Percentiles rank a stretch among this genome's conserved stretches.
These are phyloP conservation scores for Blastomyces silverae DNA, from an alignment of 2,329 filamentous ascomycete species.

Conservation along the genomic window DNA sequence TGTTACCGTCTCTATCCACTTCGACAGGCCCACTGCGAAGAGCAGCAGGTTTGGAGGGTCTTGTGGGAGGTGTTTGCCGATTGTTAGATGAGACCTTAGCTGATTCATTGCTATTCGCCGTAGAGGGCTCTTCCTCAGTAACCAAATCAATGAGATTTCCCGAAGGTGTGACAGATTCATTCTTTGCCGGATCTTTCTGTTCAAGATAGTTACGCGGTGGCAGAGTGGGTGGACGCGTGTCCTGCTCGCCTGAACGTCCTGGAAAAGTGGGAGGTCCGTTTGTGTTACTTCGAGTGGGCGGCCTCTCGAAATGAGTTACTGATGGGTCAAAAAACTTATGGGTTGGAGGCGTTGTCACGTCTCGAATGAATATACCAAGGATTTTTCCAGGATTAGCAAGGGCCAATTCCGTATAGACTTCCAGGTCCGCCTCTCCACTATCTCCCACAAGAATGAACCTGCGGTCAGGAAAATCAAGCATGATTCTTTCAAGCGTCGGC, in stretches of 20 bases:
- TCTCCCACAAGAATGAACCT: slow-evolving; percentile 90
- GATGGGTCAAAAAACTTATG: slow-evolving; percentile 72
- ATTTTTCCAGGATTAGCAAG: slow-evolving; percentile 75
- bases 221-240: slow-evolving; percentile 37
- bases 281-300: slow-evolving; percentile 25
- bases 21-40: slow-evolving; percentile 18
- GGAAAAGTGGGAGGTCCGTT: slow-evolving; percentile 23
- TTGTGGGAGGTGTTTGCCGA: slow-evolving; percentile 33
- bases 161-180: slow-evolving; percentile 22
- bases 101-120: slow-evolving; percentile 28
- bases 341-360: slow-evolving; percentile 75
- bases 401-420: slow-evolving; percentile 94
- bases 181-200: slow-evolving; percentile 23
- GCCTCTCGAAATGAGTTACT: slow-evolving; percentile 32
- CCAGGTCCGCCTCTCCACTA: slow-evolving; percentile 91
- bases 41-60: slow-evolving; percentile 42
- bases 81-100: slow-evolving; percentile 21
- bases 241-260: slow-evolving; percentile 26
- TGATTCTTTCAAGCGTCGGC: slow-evolving; percentile 73
- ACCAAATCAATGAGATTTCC: slow-evolving; percentile 38
- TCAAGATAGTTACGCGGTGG: slow-evolving; percentile 34
- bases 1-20: slow-evolving; percentile 11
- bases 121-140: slow-evolving; percentile 21
- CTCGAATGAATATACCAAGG: slow-evolving; percentile 83
- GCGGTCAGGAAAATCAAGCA: slow-evolving; percentile 81